Conservation (phyloP, 2,329 filamentous ascomycete species). For the Dothideomycetes sp. region DNA sequence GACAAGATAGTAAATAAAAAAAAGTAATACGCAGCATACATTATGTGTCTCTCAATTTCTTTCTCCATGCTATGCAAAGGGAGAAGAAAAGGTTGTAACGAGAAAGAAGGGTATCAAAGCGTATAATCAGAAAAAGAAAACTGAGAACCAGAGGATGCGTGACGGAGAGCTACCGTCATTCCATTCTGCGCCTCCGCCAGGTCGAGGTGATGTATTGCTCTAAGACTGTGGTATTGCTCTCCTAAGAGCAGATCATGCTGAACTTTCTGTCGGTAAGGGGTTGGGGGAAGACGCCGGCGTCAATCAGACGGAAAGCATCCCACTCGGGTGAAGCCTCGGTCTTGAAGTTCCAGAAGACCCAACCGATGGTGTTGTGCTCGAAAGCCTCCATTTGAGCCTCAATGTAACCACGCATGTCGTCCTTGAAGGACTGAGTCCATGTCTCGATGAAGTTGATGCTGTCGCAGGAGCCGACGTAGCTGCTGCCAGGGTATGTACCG, state of each 20-base stretch:
- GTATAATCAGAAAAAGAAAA: too few relatives aligned
- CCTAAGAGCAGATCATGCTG: slow-evolving; percentile 21
- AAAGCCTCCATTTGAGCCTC: slow-evolving; percentile 47
- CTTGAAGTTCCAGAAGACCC: slow-evolving; percentile 52
- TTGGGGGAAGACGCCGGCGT: slow-evolving; percentile 44
- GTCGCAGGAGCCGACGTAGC: slow-evolving; percentile 46
- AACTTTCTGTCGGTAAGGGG: slow-evolving; percentile 26
- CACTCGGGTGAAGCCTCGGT: slow-evolving; percentile 44
- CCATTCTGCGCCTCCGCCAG: too few relatives aligned
- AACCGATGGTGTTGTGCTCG: slow-evolving; percentile 43
- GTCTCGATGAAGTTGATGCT: slow-evolving; percentile 41
- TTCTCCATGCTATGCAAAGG: too few relatives aligned
- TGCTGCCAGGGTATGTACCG: slow-evolving; percentile 42
- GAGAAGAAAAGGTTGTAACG: too few relatives aligned
- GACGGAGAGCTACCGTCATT: too few relatives aligned
- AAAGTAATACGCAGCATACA: too few relatives aligned
- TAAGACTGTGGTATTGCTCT: too few relatives aligned
- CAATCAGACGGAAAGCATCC: slow-evolving; percentile 42
- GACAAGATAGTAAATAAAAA: too few relatives aligned
- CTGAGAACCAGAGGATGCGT: too few relatives aligned
- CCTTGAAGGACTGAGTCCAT: slow-evolving; percentile 38
- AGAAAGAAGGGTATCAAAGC: too few relatives aligned
- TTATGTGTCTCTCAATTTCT: too few relatives aligned
- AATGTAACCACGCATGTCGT: slow-evolving; percentile 43
- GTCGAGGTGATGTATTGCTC: too few relatives aligned